These are phyloP conservation scores for Boechera divaricarpa DNA, from an alignment of 345 rosid genomes.

Conservation along the genomic window DNA sequence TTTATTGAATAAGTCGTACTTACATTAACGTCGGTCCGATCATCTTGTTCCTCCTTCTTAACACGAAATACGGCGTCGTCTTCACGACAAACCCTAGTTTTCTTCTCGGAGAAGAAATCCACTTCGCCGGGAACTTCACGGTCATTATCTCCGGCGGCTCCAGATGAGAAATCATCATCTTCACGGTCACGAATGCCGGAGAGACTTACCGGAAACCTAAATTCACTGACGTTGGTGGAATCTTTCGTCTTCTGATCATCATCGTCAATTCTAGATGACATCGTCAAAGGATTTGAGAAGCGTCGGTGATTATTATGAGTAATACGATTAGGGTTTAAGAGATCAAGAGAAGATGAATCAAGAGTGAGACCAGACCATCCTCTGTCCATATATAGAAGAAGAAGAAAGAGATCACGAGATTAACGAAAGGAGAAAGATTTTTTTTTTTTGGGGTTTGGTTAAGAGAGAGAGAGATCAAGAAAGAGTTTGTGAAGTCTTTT, in stretches of 20 bases:
- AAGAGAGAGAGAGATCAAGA: conserved; percentile 22
- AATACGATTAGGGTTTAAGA: conserved; percentile 37
- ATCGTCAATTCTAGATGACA: conserved; percentile 33
- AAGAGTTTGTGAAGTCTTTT: conserved; percentile 77
- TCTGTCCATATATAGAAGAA: conserved; percentile 70
- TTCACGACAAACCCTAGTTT: conserved; percentile 37
- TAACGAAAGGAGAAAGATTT: conserved; percentile 19
- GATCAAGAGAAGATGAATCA: conserved; percentile 64
- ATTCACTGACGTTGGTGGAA: conserved; percentile 27
- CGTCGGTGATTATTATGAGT: conserved; percentile 14
- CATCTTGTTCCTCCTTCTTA: conserved; percentile 59
- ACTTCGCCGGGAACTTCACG: conserved; percentile 62
- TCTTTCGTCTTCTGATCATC: conserved; percentile 30
- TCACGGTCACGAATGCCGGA: conserved; percentile 45
- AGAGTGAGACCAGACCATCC: conserved; percentile 84
- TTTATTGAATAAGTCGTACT: conserved; percentile 24
- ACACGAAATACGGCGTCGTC: conserved; percentile 42
- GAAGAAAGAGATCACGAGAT: conserved; percentile 29
- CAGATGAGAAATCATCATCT: conserved; percentile 38
- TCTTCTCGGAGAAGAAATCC: conserved; percentile 75
- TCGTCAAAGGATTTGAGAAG: conserved; percentile 35
- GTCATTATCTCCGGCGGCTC: conserved; percentile 34
- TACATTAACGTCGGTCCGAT: conserved; percentile 63
- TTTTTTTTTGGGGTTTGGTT: conserved; percentile 14
- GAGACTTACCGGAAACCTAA: conserved; percentile 58